These are phyloP conservation scores for Cyclotella kingstonii DNA, from an alignment of 108 stramenopile genomes.

Conservation along the genomic window DNA sequence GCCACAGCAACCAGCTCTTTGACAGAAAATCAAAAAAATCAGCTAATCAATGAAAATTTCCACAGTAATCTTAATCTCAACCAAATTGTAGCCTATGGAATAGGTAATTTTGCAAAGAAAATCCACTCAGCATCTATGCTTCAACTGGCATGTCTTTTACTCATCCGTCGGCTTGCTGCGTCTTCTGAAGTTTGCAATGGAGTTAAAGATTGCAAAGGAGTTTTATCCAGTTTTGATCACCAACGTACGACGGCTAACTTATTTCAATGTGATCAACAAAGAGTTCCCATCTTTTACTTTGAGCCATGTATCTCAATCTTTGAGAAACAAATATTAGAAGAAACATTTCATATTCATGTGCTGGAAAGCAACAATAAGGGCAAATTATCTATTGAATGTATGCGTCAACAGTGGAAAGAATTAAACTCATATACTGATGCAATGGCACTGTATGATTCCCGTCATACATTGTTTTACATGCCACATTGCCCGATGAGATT, in stretches of 20 bases:
- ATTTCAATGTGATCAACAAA: conserved; percentile 30
- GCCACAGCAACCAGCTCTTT: neutral
- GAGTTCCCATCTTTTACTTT: conserved; percentile 39
- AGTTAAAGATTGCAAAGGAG: neutral
- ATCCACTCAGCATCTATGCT: conserved; percentile 34
- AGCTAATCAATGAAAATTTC: neutral
- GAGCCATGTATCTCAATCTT: conserved; percentile 41
- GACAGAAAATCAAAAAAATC: neutral
- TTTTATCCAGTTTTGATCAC: neutral
- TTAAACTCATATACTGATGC: conserved; percentile 1
- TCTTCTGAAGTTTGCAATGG: neutral
- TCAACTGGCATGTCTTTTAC: conserved; percentile 38
- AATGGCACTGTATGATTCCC: neutral
- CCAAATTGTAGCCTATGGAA: conserved; percentile 51
- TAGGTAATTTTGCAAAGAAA: conserved; percentile 39
- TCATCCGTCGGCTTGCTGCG: conserved; percentile 24
- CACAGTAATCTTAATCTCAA: conserved; percentile 6
- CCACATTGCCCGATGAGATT: conserved; percentile 55
- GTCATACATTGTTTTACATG: conserved; percentile 34
- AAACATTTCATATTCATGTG: conserved; percentile 21
- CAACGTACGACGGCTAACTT: neutral
- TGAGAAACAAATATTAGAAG: conserved; percentile 34
- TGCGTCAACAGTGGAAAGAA: conserved; percentile 11
- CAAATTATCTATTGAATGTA: conserved; percentile 21
- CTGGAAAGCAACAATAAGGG: conserved; percentile 40